Percentiles rank a stretch among this genome's conserved stretches.
Evolutionary conservation across 1,284 basidiomycete species (phyloP).

Genomic region (Malassezia caprae): DNA sequence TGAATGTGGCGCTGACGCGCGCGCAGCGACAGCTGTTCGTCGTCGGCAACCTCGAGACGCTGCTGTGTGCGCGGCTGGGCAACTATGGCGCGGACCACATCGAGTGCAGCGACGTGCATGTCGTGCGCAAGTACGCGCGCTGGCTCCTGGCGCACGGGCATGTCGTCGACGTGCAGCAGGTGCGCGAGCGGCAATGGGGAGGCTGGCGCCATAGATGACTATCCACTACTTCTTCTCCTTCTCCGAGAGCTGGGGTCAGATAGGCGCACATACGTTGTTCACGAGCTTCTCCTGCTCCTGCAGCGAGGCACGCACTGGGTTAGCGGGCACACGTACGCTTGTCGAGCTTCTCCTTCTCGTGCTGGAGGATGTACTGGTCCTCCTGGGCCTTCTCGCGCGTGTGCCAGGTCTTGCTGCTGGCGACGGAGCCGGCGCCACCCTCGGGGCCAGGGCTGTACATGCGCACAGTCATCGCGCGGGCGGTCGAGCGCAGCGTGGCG

Average conservation of each 20-base stretch:
- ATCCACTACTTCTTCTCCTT: conserved; percentile 27
- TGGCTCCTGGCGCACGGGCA: conserved; percentile 19
- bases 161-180: conserved; percentile 23
- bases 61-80: conserved; percentile 53
- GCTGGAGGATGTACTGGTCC: conserved; percentile 34
- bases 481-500: conserved; percentile 1
- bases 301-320: conserved; percentile 25
- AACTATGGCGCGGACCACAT: conserved; percentile 17
- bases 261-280: conserved; percentile 23
- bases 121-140: conserved; percentile 17
- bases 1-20: conserved; percentile 93
- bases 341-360: conserved; percentile 38
- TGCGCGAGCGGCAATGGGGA: conserved; percentile 7
- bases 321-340: conserved; percentile 19
- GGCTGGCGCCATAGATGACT: not conserved
- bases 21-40: conserved; percentile 81
- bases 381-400: conserved; percentile 36
- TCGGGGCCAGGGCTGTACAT: conserved; percentile 24
- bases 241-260: conserved; percentile 23
- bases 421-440: conserved; percentile 28
- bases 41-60: conserved; percentile 67
- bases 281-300: conserved; percentile 35
- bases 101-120: conserved; percentile 25
- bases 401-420: conserved; percentile 26
- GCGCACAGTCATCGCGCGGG: conserved; percentile 5